Evolutionary conservation across 805 yeast genomes (phyloP), one percentile per base, ranked within the genome.

Genomic region (Kluyveromyces nonfermentans): DNA sequence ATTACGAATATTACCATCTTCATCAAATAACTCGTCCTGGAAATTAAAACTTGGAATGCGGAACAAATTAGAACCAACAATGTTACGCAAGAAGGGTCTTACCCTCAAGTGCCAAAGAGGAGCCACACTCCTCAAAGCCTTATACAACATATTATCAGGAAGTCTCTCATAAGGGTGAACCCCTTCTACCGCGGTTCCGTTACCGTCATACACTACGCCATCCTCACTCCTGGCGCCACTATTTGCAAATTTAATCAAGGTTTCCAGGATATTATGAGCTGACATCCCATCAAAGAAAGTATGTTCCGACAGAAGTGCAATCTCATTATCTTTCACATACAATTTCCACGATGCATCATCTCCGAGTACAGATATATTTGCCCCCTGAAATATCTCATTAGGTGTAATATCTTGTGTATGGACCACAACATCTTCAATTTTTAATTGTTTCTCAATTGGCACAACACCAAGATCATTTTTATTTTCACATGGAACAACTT

Each of bases 271-370:
- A 30, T 38, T 38, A 19, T n/a, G 31, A 9, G 34, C 33, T 7
- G 41, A 38, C 41, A 38, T 38, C 10, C 41, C 41, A 31, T 38
- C 41, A 30, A 38, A 38, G 12, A 38, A 18, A 2, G 41, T 38
- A 28, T 38, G 41, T 19, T 38, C 34, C 8, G 34, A 19, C 8
- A 38, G 14, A 5, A 38, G 18, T 8, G 21, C 17, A 10, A 38
- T 12, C 15, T 22, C 28, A n/a, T 38, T 28, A 14, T 16, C 41
- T 12, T 28, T 28, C 20, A 38, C 41, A 28, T 28, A 28, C n/a
- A 38, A 4, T 19, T 15, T 22, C 41, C 41, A 38, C 12, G 41
- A 38, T n/a, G 22, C 14, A 14, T 14, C 12, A 3, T 38, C 34
- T 14, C 22, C 34, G 14, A 33, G 30, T 9, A 21, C 21, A 17